Conservation (phyloP, 495 filamentous ascomycete genomes). For the Xylaria scruposa region DNA sequence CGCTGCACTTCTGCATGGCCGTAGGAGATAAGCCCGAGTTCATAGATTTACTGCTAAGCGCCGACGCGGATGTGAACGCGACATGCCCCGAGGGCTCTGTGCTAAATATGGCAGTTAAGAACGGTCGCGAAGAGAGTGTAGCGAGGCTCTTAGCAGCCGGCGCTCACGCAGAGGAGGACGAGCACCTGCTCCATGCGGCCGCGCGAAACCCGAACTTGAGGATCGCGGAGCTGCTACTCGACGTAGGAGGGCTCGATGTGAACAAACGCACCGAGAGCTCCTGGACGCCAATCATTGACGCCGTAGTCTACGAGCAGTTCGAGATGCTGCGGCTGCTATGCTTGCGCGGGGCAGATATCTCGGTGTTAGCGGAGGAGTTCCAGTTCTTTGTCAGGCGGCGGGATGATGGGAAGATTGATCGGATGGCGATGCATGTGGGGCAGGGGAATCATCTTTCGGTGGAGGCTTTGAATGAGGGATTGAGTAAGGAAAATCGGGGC, state of each 20-base stretch:
- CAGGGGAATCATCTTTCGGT: not conserved
- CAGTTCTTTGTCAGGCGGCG: not conserved
- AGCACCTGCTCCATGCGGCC: not conserved
- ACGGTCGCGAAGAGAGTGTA: not conserved
- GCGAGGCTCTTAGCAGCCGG: not conserved
- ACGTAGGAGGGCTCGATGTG: not conserved
- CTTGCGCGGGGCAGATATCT: not conserved
- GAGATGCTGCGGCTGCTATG: not conserved
- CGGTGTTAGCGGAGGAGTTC: conserved; percentile 1
- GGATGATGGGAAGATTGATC: conserved; percentile 2
- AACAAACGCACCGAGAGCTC: not conserved
- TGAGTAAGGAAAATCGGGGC: not conserved
- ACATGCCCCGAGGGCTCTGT: not conserved
- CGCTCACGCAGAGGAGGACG: not conserved
- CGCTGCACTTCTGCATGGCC: conserved; percentile 3
- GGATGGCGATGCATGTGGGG: not conserved
- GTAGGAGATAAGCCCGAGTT: conserved; percentile 1
- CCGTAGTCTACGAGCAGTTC: not conserved
- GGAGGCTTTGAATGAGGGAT: not conserved
- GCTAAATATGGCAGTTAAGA: not conserved
- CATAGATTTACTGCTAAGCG: not conserved
- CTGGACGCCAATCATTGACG: conserved; percentile 1
- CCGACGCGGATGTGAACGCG: not conserved
- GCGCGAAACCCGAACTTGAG: not conserved
- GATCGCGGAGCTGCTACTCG: not conserved